These are phyloP conservation scores for Monosporascus sp. DNA, from an alignment of 2,329 filamentous ascomycete species.

Conservation along the genomic window DNA sequence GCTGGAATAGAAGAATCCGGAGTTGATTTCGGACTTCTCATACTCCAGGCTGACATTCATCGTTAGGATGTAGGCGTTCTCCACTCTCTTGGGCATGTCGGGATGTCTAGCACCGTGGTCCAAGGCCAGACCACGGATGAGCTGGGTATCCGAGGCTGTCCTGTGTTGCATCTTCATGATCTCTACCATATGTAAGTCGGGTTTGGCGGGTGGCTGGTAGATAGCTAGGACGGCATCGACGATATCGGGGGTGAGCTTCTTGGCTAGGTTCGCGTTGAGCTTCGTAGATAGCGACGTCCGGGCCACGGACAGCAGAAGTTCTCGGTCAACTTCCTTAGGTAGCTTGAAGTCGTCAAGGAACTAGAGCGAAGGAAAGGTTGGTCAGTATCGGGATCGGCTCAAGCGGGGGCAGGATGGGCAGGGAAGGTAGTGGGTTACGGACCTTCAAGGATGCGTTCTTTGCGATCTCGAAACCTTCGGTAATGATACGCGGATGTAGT, in stretches of 20 bases:
- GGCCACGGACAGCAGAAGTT: constrained; percentile 88
- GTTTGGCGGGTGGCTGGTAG: constrained; percentile 82
- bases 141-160: constrained; percentile 88
- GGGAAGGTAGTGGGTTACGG: constrained; percentile 7
- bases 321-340: constrained; percentile 79
- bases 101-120: constrained; percentile 96
- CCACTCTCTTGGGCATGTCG: constrained; percentile 94
- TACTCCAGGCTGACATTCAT: constrained; percentile 97
- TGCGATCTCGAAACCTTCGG: constrained; percentile 94
- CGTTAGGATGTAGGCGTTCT: constrained; percentile 92
- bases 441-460: constrained; percentile 90
- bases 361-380: constrained; percentile 33
- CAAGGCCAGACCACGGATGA: constrained; percentile 86
- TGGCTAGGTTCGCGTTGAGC: constrained; percentile 80
- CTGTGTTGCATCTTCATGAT: constrained; percentile 99
- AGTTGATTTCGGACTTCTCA: constrained; percentile 99
- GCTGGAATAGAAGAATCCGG: constrained; percentile 95
- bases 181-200: constrained; percentile 97
- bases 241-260: constrained; percentile 88
- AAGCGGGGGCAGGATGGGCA: constrained; percentile 5
- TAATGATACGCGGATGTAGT: constrained; percentile 93
- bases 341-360: constrained; percentile 96
- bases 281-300: constrained; percentile 94
- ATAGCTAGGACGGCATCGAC: constrained; percentile 96
- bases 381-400: background rate